These are phyloP conservation scores for Fusarium fujikuroi DNA, from an alignment of 2,329 filamentous ascomycete species.

Conservation along the genomic window DNA sequence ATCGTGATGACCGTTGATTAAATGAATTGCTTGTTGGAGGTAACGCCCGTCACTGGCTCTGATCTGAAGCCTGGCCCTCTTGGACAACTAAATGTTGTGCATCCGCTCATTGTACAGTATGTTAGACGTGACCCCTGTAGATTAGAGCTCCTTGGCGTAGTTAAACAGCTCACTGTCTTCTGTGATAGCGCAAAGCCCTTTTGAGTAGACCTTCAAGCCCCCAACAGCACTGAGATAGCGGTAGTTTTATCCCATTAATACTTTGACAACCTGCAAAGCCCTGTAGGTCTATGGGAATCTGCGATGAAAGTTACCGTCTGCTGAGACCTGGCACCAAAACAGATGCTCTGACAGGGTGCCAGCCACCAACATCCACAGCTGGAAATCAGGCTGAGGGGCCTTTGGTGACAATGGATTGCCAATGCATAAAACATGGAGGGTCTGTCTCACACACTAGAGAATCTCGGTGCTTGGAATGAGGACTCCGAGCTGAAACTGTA, in stretches of 20 bases:
- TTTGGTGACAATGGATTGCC: neutral
- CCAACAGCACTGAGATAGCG: neutral
- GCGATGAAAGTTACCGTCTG: neutral
- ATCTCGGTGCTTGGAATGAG: neutral
- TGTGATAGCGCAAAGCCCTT: neutral
- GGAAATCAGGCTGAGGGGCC: neutral
- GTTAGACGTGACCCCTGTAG: neutral
- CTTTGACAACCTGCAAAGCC: neutral
- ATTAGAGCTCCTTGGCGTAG: neutral
- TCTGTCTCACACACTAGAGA: neutral
- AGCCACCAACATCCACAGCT: constrained; percentile 1
- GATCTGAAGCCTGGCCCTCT: neutral
- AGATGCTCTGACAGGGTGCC: neutral
- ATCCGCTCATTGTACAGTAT: neutral
- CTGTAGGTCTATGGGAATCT: neutral
- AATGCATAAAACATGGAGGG: neutral
- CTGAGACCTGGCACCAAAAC: neutral
- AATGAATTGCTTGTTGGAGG: neutral
- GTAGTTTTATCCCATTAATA: neutral
- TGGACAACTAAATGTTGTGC: neutral
- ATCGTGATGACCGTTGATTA: neutral
- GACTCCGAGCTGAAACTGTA: neutral
- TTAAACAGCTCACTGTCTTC: neutral
- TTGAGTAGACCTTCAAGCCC: neutral
- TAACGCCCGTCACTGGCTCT: neutral